phyloP scores from a whole-genome alignment of 2,329 filamentous ascomycete species.

The Didymella keratinophila region DNA sequence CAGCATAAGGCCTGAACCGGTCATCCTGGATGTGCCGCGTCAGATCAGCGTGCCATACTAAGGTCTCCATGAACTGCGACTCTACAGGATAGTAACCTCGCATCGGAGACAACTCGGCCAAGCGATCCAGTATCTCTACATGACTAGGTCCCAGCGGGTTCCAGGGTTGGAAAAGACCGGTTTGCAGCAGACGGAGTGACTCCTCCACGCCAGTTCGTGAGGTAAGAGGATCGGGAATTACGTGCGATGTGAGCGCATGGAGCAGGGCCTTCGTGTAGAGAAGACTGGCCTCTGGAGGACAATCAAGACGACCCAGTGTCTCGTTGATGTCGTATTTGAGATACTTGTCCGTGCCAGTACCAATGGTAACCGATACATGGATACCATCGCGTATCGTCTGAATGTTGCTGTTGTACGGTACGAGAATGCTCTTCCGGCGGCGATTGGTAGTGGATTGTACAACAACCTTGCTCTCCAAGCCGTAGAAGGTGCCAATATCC shows the following conservation, averaged over 20 bases:
- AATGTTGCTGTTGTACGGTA: constrained; percentile 2
- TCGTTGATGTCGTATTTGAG: constrained; percentile 63
- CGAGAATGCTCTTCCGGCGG: constrained; percentile 56
- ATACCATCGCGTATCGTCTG: constrained; percentile 27
- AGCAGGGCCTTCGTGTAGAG: constrained; percentile 65
- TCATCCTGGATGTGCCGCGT: constrained; percentile 45
- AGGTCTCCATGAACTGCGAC: constrained; percentile 38
- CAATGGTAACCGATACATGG: constrained; percentile 56
- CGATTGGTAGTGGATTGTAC: constrained; percentile 53
- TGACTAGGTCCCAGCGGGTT: constrained; percentile 17
- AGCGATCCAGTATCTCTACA: constrained; percentile 21
- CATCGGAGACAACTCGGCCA: constrained; percentile 50
- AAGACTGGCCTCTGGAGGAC: constrained; percentile 63
- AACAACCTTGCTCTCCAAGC: constrained; percentile 66
- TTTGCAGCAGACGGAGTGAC: constrained; percentile 59
- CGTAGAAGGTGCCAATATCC: constrained; percentile 67
- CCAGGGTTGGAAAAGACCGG: constrained; percentile 58
- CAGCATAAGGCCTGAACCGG: constrained; percentile 25
- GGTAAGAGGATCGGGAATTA: constrained; percentile 66
- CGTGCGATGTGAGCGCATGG: constrained; percentile 68
- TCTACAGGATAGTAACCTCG: constrained; percentile 44
- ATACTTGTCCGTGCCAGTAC: constrained; percentile 51
- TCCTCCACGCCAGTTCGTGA: constrained; percentile 68
- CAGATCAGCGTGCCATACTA: constrained; percentile 42
- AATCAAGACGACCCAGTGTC: constrained; percentile 64